Evolutionary conservation across 345 rosid species (phyloP).

Genomic region (Chamaenerion angustifolium): DNA sequence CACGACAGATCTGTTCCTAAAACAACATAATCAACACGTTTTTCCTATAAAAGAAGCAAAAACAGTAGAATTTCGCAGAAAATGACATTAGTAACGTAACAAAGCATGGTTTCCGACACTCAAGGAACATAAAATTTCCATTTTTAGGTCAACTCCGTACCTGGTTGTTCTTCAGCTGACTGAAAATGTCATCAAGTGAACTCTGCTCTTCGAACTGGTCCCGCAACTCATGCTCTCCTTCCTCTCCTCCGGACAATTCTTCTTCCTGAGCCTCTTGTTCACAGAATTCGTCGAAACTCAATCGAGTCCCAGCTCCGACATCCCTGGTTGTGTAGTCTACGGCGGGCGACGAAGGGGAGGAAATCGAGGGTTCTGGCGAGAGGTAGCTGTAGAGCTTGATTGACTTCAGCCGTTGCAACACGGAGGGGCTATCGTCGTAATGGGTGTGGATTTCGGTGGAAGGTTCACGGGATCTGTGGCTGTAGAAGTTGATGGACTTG

Average conservation of each 20-base stretch:
- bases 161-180: conserved; percentile 22
- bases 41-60: too few relatives aligned
- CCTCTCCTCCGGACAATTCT: conserved; percentile 1
- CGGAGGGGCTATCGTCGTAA: conserved; percentile 6
- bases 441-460: conserved; percentile 23
- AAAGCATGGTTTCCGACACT: too few relatives aligned
- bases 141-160: neutral
- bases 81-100: too few relatives aligned
- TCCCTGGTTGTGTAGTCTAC: neutral
- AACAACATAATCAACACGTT: too few relatives aligned
- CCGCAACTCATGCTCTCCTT: conserved; percentile 4
- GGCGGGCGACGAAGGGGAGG: neutral
- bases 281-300: conserved; percentile 1
- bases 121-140: too few relatives aligned
- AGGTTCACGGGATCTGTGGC: conserved; percentile 29
- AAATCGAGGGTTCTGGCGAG: conserved; percentile 29
- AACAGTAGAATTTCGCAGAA: too few relatives aligned
- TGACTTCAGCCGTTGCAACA: conserved; percentile 53
- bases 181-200: conserved; percentile 41
- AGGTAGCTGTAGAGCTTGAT: conserved; percentile 38
- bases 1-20: too few relatives aligned
- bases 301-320: conserved; percentile 7
- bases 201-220: conserved; percentile 19
- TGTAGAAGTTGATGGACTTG: conserved; percentile 43
- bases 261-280: conserved; percentile 5